Evolutionary conservation across 768 basidiomycete species (phyloP).

Genomic region (Serendipita indica): DNA sequence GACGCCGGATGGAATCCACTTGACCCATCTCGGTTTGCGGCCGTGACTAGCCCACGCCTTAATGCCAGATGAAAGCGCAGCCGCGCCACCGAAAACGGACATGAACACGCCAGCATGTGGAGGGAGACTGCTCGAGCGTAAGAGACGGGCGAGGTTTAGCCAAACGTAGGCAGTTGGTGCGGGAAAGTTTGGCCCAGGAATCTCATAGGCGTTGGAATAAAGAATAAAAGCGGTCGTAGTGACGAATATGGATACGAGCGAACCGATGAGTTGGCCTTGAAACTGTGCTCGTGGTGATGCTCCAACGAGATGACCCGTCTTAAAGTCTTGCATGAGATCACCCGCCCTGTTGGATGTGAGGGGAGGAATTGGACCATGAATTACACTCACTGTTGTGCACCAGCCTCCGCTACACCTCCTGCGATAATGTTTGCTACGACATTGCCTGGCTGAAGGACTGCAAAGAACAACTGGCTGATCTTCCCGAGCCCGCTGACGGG

Average conservation of each 20-base stretch:
- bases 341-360: slow-evolving; percentile 52
- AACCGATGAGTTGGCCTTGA: slow-evolving; percentile 85
- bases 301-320: slow-evolving; percentile 84
- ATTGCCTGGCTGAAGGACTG: slow-evolving; percentile 86
- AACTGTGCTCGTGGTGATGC: slow-evolving; percentile 92
- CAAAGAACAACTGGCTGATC: slow-evolving; percentile 86
- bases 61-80: slow-evolving; percentile 46
- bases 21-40: slow-evolving; percentile 38
- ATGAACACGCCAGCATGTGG: slow-evolving; percentile 47
- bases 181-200: slow-evolving; percentile 90
- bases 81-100: slow-evolving; percentile 57
- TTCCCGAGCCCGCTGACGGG: slow-evolving; percentile 90
- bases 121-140: slow-evolving; percentile 37
- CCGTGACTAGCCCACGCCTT: slow-evolving; percentile 44
- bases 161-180: slow-evolving; percentile 94
- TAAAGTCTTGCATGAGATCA: slow-evolving; percentile 96
- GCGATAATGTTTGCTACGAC: slow-evolving; percentile 97
- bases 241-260: slow-evolving; percentile 72
- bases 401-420: slow-evolving; percentile 90
- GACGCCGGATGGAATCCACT: slow-evolving; percentile 81
- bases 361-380: neutral
- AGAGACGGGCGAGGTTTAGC: slow-evolving; percentile 59
- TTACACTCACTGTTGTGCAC: slow-evolving; percentile 66
- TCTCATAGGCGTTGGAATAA: slow-evolving; percentile 74
- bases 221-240: slow-evolving; percentile 77